Conservation (phyloP, 371 early-diverging fungal species). For the Umbelopsis sp. region DNA sequence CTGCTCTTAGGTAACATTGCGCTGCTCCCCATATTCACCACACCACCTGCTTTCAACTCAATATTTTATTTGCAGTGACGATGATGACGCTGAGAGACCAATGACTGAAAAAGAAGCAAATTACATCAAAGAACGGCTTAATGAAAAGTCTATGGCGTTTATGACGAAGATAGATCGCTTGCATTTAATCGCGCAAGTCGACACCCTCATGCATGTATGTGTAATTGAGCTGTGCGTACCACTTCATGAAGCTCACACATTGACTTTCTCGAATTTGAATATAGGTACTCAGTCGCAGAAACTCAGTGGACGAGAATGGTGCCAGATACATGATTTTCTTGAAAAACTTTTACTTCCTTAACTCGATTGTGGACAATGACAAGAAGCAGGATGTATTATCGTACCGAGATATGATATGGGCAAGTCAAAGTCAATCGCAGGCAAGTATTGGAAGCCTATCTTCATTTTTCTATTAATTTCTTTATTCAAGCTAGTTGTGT, state of each 20-base stretch:
- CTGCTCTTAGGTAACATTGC: slow-evolving; percentile 1
- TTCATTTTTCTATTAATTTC: too few species aligned
- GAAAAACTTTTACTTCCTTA: slow-evolving; percentile 67
- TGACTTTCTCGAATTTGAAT: too few species aligned
- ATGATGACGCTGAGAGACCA: slow-evolving; percentile 35
- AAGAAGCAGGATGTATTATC: slow-evolving; percentile 51
- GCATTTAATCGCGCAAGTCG: slow-evolving; percentile 63
- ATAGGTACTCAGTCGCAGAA: slow-evolving; percentile 70
- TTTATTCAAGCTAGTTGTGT: neutral
- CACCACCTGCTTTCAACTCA: neutral
- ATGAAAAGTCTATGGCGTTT: slow-evolving; percentile 47
- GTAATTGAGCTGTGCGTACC: neutral
- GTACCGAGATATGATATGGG: slow-evolving; percentile 84
- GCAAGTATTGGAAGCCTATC: slow-evolving; percentile 25
- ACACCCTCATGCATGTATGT: slow-evolving; percentile 64
- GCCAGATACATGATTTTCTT: slow-evolving; percentile 77
- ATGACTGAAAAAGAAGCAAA: slow-evolving; percentile 37
- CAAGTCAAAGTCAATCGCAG: slow-evolving; percentile 89
- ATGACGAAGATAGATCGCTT: slow-evolving; percentile 46
- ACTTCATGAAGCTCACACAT: neutral
- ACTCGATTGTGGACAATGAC: slow-evolving; percentile 45
- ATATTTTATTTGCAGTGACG: slow-evolving; percentile 18
- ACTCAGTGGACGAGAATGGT: slow-evolving; percentile 90
- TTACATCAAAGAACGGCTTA: slow-evolving; percentile 39
- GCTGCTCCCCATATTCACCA: neutral